phyloP scores from a whole-genome alignment of 2,329 filamentous ascomycete species.

The Juglanconis sp. region DNA sequence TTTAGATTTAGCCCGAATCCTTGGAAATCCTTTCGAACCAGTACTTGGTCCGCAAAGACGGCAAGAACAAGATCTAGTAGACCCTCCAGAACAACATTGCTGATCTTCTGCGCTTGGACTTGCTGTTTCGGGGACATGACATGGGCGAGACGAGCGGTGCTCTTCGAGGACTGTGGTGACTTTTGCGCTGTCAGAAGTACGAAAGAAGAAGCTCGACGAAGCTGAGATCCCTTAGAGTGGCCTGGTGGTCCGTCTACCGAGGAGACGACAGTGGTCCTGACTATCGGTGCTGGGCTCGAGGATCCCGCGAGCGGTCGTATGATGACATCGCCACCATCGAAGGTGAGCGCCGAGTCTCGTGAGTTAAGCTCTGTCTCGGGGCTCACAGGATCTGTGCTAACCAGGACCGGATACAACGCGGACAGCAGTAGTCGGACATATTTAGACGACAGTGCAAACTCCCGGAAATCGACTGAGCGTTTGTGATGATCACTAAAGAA shows the following conservation, averaged over 20 bases:
- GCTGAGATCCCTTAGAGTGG: slow-evolving; percentile 52
- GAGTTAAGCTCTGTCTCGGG: slow-evolving; percentile 86
- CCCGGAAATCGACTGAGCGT: slow-evolving; percentile 74
- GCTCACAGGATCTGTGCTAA: slow-evolving; percentile 78
- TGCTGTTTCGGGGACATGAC: slow-evolving; percentile 58
- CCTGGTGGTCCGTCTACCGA: slow-evolving; percentile 43
- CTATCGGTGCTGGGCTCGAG: slow-evolving; percentile 61
- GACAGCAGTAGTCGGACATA: slow-evolving; percentile 78
- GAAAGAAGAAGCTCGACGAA: slow-evolving; percentile 85
- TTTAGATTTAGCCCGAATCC: slow-evolving; percentile 84
- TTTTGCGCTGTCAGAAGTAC: slow-evolving; percentile 76
- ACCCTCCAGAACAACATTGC: slow-evolving; percentile 70
- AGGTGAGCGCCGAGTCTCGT: slow-evolving; percentile 74
- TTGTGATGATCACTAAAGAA: slow-evolving; percentile 77
- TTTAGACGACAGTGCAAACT: slow-evolving; percentile 75
- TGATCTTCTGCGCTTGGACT: slow-evolving; percentile 48
- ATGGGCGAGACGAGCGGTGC: slow-evolving; percentile 60
- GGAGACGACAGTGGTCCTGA: slow-evolving; percentile 65
- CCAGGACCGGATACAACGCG: slow-evolving; percentile 82
- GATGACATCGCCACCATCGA: slow-evolving; percentile 81
- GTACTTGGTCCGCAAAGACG: slow-evolving; percentile 82
- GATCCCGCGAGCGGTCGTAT: slow-evolving; percentile 69
- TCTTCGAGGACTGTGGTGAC: slow-evolving; percentile 49
- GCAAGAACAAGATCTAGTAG: slow-evolving; percentile 74
- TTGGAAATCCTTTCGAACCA: slow-evolving; percentile 83